Evolutionary conservation across 345 rosid species (phyloP), one percentile per base, ranked within the genome.

Genomic region (Lumnitzera littorea): DNA sequence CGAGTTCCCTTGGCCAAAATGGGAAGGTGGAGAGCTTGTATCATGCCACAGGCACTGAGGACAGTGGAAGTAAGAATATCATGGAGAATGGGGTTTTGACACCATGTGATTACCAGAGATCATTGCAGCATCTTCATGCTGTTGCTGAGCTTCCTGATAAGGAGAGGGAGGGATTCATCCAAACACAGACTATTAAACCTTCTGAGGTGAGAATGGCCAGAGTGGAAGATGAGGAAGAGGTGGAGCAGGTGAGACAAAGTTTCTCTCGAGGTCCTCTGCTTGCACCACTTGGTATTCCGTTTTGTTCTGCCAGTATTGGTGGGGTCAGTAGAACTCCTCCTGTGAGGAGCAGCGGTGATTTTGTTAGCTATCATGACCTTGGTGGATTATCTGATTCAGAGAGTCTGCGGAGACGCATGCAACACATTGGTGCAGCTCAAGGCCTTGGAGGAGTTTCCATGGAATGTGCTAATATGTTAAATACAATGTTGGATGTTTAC

Each of bases 251-350:
- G 52, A 76, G 69, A 64, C 70, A 60, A 58, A 60, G 53, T 71
- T 74, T 75, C 62, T 81, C 80, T 43, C 77, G 72, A 57, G 68
- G 70, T 66, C 84, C 80, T 74, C 74, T 91, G 24, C 64, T 56
- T 62, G 92, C 97, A 13, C 99, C 99, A 0, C 81, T 88, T 10
- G 96, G 96, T 51, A 76, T 91, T 68, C 86, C 97, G 52, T 76
- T 74, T 66, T 83, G 85, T 66, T 70, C 94, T 47, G 82, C 91
- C 64, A 88, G 94, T 57, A 54, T 74, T 12, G 88, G 94, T 57
- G 83, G 84, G 71, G 61, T 83, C 67, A 80, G 74, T 68, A 90
- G 72, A 80, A 64, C 85, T 31, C 63, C 64, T 43, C 82, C 90
- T 2, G 57, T 67, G 27, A 48, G 78, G 50, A 72, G 70, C 66